Conservation (phyloP, 2,329 filamentous ascomycete species). For the Beauveria bassiana region DNA sequence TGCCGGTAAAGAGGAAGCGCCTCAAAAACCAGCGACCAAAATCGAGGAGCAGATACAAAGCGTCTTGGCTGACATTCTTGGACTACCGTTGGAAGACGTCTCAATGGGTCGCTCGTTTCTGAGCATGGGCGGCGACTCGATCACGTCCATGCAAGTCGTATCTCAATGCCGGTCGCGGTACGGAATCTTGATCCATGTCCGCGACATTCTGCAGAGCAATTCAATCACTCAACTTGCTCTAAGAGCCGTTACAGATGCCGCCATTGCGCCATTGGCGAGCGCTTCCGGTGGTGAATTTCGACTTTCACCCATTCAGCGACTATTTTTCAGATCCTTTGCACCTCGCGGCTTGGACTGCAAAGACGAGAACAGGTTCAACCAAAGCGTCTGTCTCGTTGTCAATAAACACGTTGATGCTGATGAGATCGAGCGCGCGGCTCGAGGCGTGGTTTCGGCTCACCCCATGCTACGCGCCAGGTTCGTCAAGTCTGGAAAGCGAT, state of each 20-base stretch:
- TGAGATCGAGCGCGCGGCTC: background rate
- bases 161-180: background rate
- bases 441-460: background rate
- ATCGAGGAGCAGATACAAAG: background rate
- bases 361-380: constrained; percentile 16
- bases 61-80: constrained; percentile 25
- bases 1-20: background rate
- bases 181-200: constrained; percentile 5
- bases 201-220: constrained; percentile 11
- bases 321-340: background rate
- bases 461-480: constrained; percentile 11
- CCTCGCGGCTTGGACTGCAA: background rate
- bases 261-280: background rate
- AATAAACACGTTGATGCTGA: background rate
- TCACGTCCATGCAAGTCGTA: constrained; percentile 5
- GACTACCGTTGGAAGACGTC: constrained; percentile 10
- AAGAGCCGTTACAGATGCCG: background rate
- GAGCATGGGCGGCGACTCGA: constrained; percentile 1
- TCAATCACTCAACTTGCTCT: constrained; percentile 16
- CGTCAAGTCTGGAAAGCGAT: background rate
- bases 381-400: constrained; percentile 4
- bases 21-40: background rate
- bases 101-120: background rate
- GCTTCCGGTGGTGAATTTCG: constrained; percentile 16
- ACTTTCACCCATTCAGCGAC: background rate